phyloP scores from a whole-genome alignment of 148 eudicot genomes.

The Pouteria glomerata region DNA sequence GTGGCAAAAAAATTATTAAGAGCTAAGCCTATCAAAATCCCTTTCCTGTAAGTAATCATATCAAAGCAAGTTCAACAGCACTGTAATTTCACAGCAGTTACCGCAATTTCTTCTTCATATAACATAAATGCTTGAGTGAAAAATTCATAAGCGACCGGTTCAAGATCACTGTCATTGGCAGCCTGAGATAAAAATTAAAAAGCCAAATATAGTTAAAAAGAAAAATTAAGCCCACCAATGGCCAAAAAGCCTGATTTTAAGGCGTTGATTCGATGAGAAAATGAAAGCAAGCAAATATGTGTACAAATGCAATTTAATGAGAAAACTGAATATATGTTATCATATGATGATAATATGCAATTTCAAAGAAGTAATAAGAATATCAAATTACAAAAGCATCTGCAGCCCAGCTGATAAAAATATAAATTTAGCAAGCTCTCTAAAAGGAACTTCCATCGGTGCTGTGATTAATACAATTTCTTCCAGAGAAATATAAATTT shows the following conservation, averaged over 20 bases:
- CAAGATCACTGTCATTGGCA: conserved; percentile 95
- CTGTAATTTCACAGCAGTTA: conserved; percentile 22
- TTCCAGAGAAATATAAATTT: neutral
- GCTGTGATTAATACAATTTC: neutral
- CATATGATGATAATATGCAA: neutral
- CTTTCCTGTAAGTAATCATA: neutral
- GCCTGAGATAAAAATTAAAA: conserved; percentile 43
- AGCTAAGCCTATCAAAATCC: neutral
- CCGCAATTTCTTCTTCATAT: conserved; percentile 98
- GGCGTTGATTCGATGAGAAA: neutral
- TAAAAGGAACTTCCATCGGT: neutral
- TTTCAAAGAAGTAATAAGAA: neutral
- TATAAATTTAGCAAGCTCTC: neutral
- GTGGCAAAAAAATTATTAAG: neutral
- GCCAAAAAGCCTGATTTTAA: conserved; percentile 3
- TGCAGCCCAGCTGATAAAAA: neutral
- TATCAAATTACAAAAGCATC: neutral
- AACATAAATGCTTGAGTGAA: conserved; percentile 92
- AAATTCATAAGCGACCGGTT: conserved; percentile 87
- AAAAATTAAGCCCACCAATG: neutral
- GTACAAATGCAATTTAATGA: neutral
- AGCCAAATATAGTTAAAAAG: neutral
- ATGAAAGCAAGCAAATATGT: neutral
- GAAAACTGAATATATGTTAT: neutral
- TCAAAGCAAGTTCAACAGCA: neutral